Conservation (phyloP, 2,329 filamentous ascomycete species). For the Epichloe glyceriae region DNA sequence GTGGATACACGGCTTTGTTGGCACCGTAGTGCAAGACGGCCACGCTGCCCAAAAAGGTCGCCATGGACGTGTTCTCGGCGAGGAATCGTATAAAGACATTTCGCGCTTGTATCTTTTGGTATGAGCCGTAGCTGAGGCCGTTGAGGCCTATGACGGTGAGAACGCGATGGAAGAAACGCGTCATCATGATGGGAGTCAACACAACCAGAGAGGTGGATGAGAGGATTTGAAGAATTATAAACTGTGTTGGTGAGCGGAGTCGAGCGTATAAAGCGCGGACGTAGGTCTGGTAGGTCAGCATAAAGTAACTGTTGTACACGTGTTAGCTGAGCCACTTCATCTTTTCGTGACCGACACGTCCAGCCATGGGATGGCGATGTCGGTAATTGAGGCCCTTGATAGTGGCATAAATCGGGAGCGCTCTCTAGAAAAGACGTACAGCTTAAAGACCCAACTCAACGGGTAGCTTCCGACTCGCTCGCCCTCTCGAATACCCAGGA, state of each 20-base stretch:
- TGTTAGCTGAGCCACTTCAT: neutral
- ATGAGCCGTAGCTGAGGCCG: conserved; percentile 46
- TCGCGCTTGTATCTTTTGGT: conserved; percentile 52
- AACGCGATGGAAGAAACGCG: conserved; percentile 41
- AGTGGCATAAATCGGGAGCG: neutral
- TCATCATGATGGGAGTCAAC: conserved; percentile 52
- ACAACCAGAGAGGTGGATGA: conserved; percentile 51
- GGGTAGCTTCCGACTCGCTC: conserved; percentile 57
- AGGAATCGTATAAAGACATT: conserved; percentile 56
- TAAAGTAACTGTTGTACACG: conserved; percentile 39
- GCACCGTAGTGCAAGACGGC: conserved; percentile 52
- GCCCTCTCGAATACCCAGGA: conserved; percentile 51
- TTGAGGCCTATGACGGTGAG: conserved; percentile 42
- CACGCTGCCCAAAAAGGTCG: conserved; percentile 53
- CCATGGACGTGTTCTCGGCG: conserved; percentile 55
- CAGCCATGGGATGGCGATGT: neutral
- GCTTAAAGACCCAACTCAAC: conserved; percentile 58
- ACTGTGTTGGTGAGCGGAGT: conserved; percentile 51
- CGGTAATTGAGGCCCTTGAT: neutral
- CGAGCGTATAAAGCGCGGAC: conserved; percentile 56
- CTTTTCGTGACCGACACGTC: neutral
- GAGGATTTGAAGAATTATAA: conserved; percentile 50
- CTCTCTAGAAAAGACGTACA: conserved; percentile 30
- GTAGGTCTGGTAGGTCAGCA: conserved; percentile 59
- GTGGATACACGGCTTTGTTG: conserved; percentile 57